Evolutionary conservation across 805 yeast species (phyloP).

Genomic region (Saccharomycopsis schoenii): DNA sequence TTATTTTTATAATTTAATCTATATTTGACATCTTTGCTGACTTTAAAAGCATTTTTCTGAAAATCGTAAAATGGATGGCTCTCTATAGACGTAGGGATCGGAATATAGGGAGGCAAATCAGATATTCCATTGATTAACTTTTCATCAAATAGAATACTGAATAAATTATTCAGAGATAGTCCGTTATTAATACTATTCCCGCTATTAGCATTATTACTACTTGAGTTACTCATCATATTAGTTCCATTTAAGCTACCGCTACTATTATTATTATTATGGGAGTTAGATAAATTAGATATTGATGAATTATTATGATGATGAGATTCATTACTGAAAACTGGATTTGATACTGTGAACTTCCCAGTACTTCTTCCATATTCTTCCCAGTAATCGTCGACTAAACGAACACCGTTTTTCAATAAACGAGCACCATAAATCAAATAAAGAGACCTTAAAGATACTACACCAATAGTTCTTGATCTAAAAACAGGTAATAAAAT

Average conservation of each 20-base stretch:
- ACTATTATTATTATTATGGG: background rate
- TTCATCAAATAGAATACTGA: background rate
- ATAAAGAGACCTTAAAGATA: slow-evolving; percentile 36
- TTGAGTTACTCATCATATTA: background rate
- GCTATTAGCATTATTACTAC: background rate
- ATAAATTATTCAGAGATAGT: background rate
- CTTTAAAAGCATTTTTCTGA: slow-evolving; percentile 3
- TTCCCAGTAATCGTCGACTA: slow-evolving; percentile 51
- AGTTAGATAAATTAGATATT: background rate
- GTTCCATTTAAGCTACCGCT: background rate
- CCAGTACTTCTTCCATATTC: slow-evolving; percentile 32
- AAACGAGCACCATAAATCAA: slow-evolving; percentile 43
- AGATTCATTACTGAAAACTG: slow-evolving; percentile 26
- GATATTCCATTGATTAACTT: background rate
- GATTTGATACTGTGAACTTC: slow-evolving; percentile 32
- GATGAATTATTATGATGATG: background rate
- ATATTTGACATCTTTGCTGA: background rate
- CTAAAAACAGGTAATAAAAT: slow-evolving; percentile 14
- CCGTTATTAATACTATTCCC: background rate
- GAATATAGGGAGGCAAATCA: background rate
- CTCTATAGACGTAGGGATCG: slow-evolving; percentile 8
- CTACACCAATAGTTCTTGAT: slow-evolving; percentile 19
- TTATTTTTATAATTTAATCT: slow-evolving; percentile 11
- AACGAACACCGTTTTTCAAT: slow-evolving; percentile 36
- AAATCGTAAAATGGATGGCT: slow-evolving; percentile 6